Evolutionary conservation across 2,329 filamentous ascomycete species (phyloP), one percentile per base, ranked within the genome.

Genomic region (Colletotrichum sp.): DNA sequence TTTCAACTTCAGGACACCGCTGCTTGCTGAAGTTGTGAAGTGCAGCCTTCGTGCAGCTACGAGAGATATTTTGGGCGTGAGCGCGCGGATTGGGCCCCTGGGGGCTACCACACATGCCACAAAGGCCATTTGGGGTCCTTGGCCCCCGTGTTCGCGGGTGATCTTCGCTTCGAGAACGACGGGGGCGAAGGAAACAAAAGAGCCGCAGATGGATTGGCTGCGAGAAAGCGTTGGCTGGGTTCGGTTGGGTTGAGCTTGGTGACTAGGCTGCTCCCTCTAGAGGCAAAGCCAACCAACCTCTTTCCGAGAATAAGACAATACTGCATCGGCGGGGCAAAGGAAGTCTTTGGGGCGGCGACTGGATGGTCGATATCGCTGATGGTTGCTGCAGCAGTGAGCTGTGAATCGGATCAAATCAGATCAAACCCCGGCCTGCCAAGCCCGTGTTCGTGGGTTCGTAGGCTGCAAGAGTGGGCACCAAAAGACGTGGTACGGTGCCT

Each of bases 1-100:
- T 76, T 76, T 76, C 73, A 76, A 76, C 73, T 73, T 73, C 73
- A 76, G 73, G 73, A 73, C 70, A 76, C 70, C 70, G 73, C 73
- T 69, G 73, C 30, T 63, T 36, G 39, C 67, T 72, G 63, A 30
- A 49, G 39, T 62, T 36, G 60, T 28, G 65, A 73, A 55, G 60
- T 64, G 68, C 68, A 70, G 70, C 30, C 34, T 69, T 30, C 70
- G 57, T 69, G 73, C 70, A 76, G 64, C 64, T 60, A 59, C 34
- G 64, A 69, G 52, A 65, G 70, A 62, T 76, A 76, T 76, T 76
- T 62, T 69, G 64, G 64, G 64, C 69, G 44, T n/a, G 63, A 30
- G 6, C 68, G 21, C 30, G n/a, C 6, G 21, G 70, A 39, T 69
- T 36, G 68, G 55, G 36, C n/a, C 21, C 21, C 28, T 62, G 68